A percentile compares a stretch with the other conserved stretches of the same genome.
phyloP scores from a whole-genome alignment of 306 rosid genomes.

The Pyrus pyrifolia region DNA sequence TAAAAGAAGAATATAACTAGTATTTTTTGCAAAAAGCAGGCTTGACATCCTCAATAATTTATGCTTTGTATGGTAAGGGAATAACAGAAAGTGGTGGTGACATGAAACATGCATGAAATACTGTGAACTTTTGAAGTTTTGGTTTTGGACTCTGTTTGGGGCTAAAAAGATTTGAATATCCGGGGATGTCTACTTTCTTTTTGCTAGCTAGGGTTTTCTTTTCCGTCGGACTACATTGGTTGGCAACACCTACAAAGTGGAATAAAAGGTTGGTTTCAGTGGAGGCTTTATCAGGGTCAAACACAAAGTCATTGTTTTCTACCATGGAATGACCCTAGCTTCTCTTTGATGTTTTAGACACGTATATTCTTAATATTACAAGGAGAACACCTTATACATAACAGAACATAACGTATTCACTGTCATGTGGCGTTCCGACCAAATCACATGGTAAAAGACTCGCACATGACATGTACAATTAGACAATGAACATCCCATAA shows the following conservation, averaged over 20 bases:
- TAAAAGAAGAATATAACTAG: too few species aligned
- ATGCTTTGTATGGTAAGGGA: background rate
- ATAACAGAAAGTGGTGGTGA: background rate
- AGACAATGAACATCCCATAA: too few species aligned
- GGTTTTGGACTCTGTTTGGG: conserved; percentile 37
- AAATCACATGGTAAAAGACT: too few species aligned
- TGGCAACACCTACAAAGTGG: conserved; percentile 47
- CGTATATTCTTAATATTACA: too few species aligned
- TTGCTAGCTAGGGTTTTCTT: conserved; percentile 13
- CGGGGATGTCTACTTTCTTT: conserved; percentile 17
- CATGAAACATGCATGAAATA: conserved; percentile 2
- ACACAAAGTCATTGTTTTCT: conserved; percentile 14
- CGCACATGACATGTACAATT: too few species aligned
- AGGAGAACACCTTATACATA: too few species aligned
- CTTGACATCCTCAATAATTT: background rate
- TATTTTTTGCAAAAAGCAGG: fast-evolving
- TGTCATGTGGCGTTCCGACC: too few species aligned
- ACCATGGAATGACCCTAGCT: too few species aligned
- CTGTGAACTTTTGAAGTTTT: conserved; percentile 42
- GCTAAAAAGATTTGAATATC: conserved; percentile 53
- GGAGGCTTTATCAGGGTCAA: conserved; percentile 62
- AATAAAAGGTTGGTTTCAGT: conserved; percentile 49
- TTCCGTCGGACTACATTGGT: conserved; percentile 26
- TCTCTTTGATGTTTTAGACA: too few species aligned
- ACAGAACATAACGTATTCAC: fast-evolving